Evolutionary conservation across 2,329 filamentous ascomycete genomes (phyloP).

Genomic region (Sporothrix mexicana): DNA sequence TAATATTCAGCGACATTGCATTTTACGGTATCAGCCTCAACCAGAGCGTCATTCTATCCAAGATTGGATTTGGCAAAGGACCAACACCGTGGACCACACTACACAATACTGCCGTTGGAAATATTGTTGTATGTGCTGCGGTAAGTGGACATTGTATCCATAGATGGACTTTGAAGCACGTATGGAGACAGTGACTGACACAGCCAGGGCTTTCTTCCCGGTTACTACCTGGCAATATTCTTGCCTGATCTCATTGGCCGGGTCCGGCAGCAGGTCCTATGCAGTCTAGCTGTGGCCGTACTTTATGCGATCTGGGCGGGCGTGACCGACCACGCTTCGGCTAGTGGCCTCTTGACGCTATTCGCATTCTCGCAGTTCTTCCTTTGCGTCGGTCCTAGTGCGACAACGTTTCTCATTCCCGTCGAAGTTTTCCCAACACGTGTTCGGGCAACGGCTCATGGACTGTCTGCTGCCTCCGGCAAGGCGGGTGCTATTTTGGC

Average conservation of each 20-base stretch:
- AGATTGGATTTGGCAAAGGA: constrained; percentile 8
- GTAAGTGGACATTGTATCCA: too few relatives aligned
- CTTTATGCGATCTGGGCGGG: not conserved
- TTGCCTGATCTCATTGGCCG: not conserved
- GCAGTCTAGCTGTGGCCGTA: not conserved
- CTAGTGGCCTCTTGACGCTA: not conserved
- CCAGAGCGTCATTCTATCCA: constrained; percentile 5
- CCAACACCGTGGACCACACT: constrained; percentile 2
- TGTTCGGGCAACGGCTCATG: constrained; percentile 1
- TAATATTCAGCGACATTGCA: not conserved
- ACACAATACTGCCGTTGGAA: constrained; percentile 1
- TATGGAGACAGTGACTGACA: too few relatives aligned
- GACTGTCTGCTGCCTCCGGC: not conserved
- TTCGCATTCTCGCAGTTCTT: not conserved
- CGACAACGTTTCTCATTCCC: constrained; percentile 1
- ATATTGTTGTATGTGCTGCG: constrained; percentile 5
- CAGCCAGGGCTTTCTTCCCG: not conserved
- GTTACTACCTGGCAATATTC: constrained; percentile 14
- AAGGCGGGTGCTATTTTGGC: constrained; percentile 59
- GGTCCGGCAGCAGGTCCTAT: not conserved
- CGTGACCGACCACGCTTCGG: not conserved
- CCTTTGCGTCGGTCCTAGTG: not conserved
- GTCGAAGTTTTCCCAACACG: constrained; percentile 6
- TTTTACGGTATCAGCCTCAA: constrained; percentile 19
- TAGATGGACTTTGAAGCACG: too few relatives aligned